These are phyloP conservation scores for Mallotus repandus DNA, from an alignment of 441 rosid genomes.

Conservation along the genomic window DNA sequence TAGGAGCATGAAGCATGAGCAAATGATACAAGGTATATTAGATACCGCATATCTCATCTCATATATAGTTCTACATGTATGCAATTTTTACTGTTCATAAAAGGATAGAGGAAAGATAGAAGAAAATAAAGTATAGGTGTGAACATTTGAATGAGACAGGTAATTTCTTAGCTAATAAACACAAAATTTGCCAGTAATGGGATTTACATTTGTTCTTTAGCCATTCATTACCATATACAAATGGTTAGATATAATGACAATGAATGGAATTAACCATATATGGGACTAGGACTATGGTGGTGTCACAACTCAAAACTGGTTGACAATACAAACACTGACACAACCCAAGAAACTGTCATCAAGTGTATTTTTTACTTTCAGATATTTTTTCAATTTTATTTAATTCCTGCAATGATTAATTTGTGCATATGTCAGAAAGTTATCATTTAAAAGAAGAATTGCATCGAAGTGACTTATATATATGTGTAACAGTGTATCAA, in stretches of 20 bases:
- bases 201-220: not conserved
- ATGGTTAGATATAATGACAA: not conserved
- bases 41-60: too few species aligned
- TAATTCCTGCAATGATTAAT: not conserved
- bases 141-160: not conserved
- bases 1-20: constrained; percentile 78
- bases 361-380: not conserved
- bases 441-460: constrained; percentile 16
- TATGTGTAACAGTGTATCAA: not conserved
- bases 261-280: constrained; percentile 2
- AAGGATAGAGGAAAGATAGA: too few species aligned
- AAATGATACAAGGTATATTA: constrained; percentile 64
- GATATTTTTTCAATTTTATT: not conserved
- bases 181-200: not conserved
- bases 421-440: constrained; percentile 2
- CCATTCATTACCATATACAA: not conserved
- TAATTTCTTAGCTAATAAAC: not conserved
- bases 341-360: not conserved
- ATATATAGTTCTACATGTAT: not conserved
- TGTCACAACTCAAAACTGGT: not conserved
- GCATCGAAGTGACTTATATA: not conserved
- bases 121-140: not conserved
- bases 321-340: constrained; percentile 7
- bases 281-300: not conserved
- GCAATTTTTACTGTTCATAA: not conserved